These are phyloP conservation scores for Clavispora fructus DNA, from an alignment of 805 yeast species.

Conservation along the genomic window DNA sequence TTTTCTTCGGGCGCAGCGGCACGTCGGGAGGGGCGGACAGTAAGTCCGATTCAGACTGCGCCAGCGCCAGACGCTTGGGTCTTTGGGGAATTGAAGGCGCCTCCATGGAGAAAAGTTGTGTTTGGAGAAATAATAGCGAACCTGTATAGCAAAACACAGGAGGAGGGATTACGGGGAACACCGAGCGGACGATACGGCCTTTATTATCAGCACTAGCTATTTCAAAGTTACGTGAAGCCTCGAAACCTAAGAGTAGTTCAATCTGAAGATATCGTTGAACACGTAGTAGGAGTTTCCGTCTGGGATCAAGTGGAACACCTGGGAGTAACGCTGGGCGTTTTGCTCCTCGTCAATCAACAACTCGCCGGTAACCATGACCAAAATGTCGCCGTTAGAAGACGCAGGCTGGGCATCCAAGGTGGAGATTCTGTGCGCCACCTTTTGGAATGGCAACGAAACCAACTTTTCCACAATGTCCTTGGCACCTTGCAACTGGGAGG, in stretches of 20 bases:
- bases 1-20: conserved; percentile 3
- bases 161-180: background rate
- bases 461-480: conserved; percentile 89
- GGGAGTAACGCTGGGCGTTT: conserved; percentile 94
- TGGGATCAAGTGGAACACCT: conserved; percentile 94
- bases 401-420: conserved; percentile 98
- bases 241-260: conserved; percentile 63
- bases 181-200: background rate
- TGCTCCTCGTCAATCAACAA: conserved; percentile 89
- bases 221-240: background rate
- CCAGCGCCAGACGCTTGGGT: background rate
- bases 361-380: conserved; percentile 97
- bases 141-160: background rate
- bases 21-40: background rate
- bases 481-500: conserved; percentile 91
- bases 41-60: background rate
- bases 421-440: conserved; percentile 88
- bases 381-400: conserved; percentile 83
- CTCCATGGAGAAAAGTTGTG: background rate
- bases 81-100: background rate
- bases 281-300: conserved; percentile 90
- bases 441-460: conserved; percentile 81
- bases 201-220: background rate
- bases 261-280: conserved; percentile 94
- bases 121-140: background rate